Evolutionary conservation across 2,329 filamentous ascomycete species (phyloP).

Genomic region (Aspergillus sp.): DNA sequence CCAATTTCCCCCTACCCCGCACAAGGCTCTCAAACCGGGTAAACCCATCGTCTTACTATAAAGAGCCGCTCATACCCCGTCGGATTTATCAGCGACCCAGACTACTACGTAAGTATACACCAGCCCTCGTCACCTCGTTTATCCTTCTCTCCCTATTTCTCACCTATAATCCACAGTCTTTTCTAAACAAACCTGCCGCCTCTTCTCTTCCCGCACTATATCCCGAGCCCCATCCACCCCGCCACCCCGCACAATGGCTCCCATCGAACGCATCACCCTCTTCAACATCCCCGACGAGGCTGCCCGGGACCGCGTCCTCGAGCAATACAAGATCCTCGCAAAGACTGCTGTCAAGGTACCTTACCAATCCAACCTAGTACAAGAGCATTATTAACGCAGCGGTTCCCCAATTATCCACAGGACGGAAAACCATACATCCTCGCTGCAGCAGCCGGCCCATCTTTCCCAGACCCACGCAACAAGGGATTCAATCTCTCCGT

Average conservation of each 20-base stretch:
- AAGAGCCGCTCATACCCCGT: background rate
- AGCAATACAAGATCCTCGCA: conserved; percentile 45
- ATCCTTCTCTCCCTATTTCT: background rate
- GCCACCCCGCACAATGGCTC: conserved; percentile 29
- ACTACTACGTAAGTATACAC: background rate
- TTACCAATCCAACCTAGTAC: background rate
- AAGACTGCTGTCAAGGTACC: conserved; percentile 47
- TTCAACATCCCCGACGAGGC: conserved; percentile 54
- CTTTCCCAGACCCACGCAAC: conserved; percentile 58
- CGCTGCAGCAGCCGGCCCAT: conserved; percentile 54
- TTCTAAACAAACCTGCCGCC: background rate
- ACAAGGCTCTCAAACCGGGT: background rate
- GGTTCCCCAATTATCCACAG: conserved; percentile 40
- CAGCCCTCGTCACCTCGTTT: background rate
- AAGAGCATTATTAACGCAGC: too few relatives aligned
- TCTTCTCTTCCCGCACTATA: background rate
- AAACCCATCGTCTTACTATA: background rate
- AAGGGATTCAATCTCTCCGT: conserved; percentile 67
- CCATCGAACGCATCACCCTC: conserved; percentile 52
- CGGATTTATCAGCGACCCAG: too few relatives aligned
- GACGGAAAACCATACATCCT: conserved; percentile 71
- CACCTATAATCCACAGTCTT: background rate
- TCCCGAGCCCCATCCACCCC: background rate
- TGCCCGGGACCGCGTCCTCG: conserved; percentile 44
- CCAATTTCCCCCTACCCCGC: background rate